These are phyloP conservation scores for Cenococcum geophilum DNA, from an alignment of 495 filamentous ascomycete species.

Conservation along the genomic window DNA sequence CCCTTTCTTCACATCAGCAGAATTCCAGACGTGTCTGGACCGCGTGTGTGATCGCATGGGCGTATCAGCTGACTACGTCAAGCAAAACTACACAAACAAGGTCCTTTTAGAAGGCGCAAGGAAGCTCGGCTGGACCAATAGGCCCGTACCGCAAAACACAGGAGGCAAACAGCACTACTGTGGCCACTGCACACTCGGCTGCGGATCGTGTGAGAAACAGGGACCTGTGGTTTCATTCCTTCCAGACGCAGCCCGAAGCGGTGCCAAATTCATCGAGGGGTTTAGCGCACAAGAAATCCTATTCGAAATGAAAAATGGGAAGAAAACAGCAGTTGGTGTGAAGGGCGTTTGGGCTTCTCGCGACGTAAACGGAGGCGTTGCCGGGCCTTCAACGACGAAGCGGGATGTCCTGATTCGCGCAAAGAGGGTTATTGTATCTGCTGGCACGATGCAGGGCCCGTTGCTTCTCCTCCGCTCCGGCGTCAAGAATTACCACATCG, in stretches of 20 bases:
- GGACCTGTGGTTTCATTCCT: constrained; percentile 72
- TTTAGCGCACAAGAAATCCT: constrained; percentile 60
- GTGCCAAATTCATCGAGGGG: constrained; percentile 75
- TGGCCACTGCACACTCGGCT: constrained; percentile 75
- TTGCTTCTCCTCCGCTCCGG: constrained; percentile 70
- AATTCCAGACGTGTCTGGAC: constrained; percentile 73
- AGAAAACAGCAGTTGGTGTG: constrained; percentile 60
- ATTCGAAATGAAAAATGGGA: constrained; percentile 52
- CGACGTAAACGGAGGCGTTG: constrained; percentile 53
- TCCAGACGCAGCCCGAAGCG: constrained; percentile 66
- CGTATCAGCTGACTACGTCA: constrained; percentile 57
- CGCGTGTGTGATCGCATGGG: constrained; percentile 70
- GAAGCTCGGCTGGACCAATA: constrained; percentile 66
- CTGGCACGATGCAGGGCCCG: constrained; percentile 68
- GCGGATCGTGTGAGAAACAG: constrained; percentile 64
- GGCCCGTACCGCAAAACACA: constrained; percentile 73
- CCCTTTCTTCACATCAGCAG: constrained; percentile 68
- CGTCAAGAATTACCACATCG: constrained; percentile 70
- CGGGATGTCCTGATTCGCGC: constrained; percentile 66
- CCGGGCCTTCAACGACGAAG: constrained; percentile 43
- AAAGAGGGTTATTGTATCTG: constrained; percentile 73
- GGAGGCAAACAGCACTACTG: constrained; percentile 64
- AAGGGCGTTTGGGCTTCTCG: constrained; percentile 67
- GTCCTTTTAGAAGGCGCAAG: constrained; percentile 67
- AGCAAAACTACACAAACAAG: constrained; percentile 64